A percentile compares a stretch with the other conserved stretches of the same genome.
phyloP scores from a whole-genome alignment of 257 asterid genomes.

The Ehretia macrophylla region DNA sequence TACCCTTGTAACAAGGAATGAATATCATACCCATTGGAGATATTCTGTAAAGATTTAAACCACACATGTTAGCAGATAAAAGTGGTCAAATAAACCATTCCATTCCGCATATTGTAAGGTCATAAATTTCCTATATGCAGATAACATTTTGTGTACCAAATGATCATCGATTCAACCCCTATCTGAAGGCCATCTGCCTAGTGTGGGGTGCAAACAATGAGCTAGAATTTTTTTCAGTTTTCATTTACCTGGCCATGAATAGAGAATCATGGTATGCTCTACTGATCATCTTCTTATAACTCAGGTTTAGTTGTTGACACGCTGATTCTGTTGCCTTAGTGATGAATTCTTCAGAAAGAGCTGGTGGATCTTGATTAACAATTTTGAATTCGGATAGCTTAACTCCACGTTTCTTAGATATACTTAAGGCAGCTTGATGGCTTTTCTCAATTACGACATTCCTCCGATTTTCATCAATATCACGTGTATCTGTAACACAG shows the following conservation, averaged over 20 bases:
- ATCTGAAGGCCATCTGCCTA: neutral
- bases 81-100: neutral
- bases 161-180: neutral
- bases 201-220: neutral
- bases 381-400: constrained; percentile 67
- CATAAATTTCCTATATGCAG: too few relatives aligned
- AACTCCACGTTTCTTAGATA: constrained; percentile 57
- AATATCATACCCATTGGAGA: constrained; percentile 97
- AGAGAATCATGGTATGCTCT: constrained; percentile 95
- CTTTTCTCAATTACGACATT: constrained; percentile 66
- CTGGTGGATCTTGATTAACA: constrained; percentile 96
- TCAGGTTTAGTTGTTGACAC: constrained; percentile 58
- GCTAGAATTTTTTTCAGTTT: too few relatives aligned
- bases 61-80: constrained; percentile 9
- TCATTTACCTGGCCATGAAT: constrained; percentile 86
- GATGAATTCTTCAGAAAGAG: constrained; percentile 59
- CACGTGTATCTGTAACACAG: constrained; percentile 66
- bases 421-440: constrained; percentile 52
- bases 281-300: constrained; percentile 90
- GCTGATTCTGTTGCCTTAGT: constrained; percentile 74
- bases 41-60: constrained; percentile 45
- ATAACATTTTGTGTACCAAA: too few relatives aligned
- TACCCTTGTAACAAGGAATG: constrained; percentile 97
- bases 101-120: too few relatives aligned
- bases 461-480: constrained; percentile 76